Evolutionary conservation across 2,329 filamentous ascomycete genomes (phyloP), one percentile per base, ranked within the genome.

Genomic region (Aspergillus nomiae): DNA sequence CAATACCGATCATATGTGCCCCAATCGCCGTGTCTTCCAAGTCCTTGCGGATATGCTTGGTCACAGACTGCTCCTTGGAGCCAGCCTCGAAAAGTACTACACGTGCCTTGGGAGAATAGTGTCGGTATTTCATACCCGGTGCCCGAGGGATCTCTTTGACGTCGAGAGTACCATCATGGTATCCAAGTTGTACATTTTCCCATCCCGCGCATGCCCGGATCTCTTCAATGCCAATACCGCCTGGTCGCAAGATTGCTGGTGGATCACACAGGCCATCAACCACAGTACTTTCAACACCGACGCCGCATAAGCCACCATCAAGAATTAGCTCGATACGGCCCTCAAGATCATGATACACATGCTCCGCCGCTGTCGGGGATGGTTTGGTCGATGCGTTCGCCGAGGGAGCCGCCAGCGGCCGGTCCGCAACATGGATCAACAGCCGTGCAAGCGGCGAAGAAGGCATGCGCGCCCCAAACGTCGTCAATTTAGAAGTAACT

Each of bases 71-170:
- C 24, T 66, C 60, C 50, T 67, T 67, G 65, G 75, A 74, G 1
- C 80, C 82, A 34, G 86, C 79, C 75, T 97, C 92, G 74, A 93
- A 96, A 1, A 98, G 82, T 16, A 96, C 82, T 2, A 99, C 94
- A 53, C 85, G 88, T 1, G 95, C 96, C 76, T 89, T 92, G 1
- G 95, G 95, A 50, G 94, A 96, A 74, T 99, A 99, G 76, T 99
- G 95, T 74, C 95, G 92, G 76, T 99, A 99, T 79, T 99, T 99
- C 95, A 99, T 99, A 1, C 95, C 95, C 0, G 95, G 95, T 0
- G 95, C 95, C 61, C 92, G 85, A 0, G 95, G 95, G 11, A 85
- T 84, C 58, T 77, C 81, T 57, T 86, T 87, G 6, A 86, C 89
- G 24, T 86, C 83, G 70, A 92, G 87, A 19, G 87, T 87, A 62